Evolutionary conservation across 2,329 filamentous ascomycete genomes (phyloP).

Genomic region (Aureobasidium namibiae): DNA sequence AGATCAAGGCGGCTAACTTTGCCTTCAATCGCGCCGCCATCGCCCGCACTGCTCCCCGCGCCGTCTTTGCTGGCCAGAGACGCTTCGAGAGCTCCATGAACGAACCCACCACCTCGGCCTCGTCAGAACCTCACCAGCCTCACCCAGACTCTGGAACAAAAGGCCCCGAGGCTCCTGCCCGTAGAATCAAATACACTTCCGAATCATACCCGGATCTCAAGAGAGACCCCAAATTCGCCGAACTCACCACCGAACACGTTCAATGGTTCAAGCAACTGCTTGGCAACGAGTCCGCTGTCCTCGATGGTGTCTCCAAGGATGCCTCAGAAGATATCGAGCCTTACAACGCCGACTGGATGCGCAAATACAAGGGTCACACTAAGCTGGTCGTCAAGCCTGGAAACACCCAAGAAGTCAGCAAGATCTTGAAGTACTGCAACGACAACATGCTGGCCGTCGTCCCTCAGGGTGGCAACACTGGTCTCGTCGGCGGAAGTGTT

Average conservation of each 20-base stretch:
- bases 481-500: slow-evolving; percentile 87
- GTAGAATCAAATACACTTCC: slow-evolving; percentile 64
- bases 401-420: slow-evolving; percentile 79
- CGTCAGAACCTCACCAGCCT: slow-evolving; percentile 16
- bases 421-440: slow-evolving; percentile 91
- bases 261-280: slow-evolving; percentile 74
- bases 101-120: slow-evolving; percentile 23
- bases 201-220: slow-evolving; percentile 79
- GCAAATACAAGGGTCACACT: slow-evolving; percentile 89
- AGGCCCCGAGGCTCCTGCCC: slow-evolving; percentile 20
- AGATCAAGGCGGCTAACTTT: slow-evolving; percentile 24
- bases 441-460: slow-evolving; percentile 86
- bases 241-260: slow-evolving; percentile 71
- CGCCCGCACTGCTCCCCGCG: slow-evolving; percentile 18
- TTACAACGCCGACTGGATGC: slow-evolving; percentile 98
- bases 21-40: slow-evolving; percentile 20
- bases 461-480: slow-evolving; percentile 94
- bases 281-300: slow-evolving; percentile 66
- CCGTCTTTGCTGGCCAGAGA: slow-evolving; percentile 16
- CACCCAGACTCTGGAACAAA: slow-evolving; percentile 22
- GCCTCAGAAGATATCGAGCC: slow-evolving; percentile 73
- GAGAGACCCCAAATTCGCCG: slow-evolving; percentile 66
- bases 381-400: slow-evolving; percentile 79
- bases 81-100: slow-evolving; percentile 24
- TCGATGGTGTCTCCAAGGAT: slow-evolving; percentile 73